These are phyloP conservation scores for Suhomyces emberorum DNA, from an alignment of 805 yeast genomes.

Conservation along the genomic window DNA sequence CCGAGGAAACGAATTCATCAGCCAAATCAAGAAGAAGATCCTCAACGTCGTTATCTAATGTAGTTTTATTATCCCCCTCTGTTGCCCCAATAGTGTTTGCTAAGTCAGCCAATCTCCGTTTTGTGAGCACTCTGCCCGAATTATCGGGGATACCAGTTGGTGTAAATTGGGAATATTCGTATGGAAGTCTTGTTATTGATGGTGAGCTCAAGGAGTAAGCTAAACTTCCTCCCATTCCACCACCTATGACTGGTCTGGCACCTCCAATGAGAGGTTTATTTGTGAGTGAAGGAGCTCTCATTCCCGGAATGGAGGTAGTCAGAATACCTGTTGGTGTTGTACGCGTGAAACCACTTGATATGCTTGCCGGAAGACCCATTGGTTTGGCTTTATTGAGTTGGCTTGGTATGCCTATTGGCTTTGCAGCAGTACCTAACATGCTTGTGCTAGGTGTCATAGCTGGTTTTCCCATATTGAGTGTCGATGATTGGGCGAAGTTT, in stretches of 20 bases:
- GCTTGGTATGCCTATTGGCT: background rate
- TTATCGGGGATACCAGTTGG: conserved; percentile 20
- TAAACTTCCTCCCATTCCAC: conserved; percentile 2
- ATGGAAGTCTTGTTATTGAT: conserved; percentile 3
- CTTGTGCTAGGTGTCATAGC: background rate
- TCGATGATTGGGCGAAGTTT: background rate
- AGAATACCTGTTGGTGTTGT: conserved; percentile 2
- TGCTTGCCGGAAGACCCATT: background rate
- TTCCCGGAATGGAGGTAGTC: background rate
- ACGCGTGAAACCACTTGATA: background rate
- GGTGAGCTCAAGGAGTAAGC: conserved; percentile 5
- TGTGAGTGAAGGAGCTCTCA: conserved; percentile 3
- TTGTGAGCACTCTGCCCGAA: conserved; percentile 26
- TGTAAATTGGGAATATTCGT: conserved; percentile 9
- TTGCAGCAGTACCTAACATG: background rate
- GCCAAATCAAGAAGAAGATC: conserved; percentile 27
- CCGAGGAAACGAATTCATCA: conserved; percentile 26
- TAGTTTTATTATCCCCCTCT: conserved; percentile 27
- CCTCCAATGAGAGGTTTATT: conserved; percentile 1
- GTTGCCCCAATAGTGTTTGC: conserved; percentile 27
- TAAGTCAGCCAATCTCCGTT: conserved; percentile 23
- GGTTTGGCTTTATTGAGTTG: background rate
- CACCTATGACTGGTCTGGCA: background rate
- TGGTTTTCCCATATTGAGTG: background rate
- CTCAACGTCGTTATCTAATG: conserved; percentile 27